Base-by-base conservation (phyloP, 495 filamentous ascomycete species). In the Daldinia bambusicola region DNA sequence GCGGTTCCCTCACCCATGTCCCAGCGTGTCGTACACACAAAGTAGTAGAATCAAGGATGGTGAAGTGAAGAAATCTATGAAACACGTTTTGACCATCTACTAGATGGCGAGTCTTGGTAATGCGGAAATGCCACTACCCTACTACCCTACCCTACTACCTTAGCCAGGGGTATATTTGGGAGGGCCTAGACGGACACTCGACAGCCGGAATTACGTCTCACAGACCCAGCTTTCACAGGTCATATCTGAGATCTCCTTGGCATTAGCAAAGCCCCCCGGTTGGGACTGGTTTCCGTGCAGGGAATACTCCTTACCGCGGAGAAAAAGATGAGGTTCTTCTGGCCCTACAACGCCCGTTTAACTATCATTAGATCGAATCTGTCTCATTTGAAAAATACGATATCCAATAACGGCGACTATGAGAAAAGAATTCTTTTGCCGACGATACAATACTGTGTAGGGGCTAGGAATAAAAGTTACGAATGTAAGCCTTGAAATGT, bases 21-120 rank as follows among this genome's bases (percentile, higher is more conserved):
- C 63, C 10, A 55, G 53, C 26, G 26, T 26, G 26, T 26, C 26
- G 56, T 61, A 70, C 56, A 37, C 76, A 41, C 70, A 16, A n/a
- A n/a, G n/a, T n/a, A n/a, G 16, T 48, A 58, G 34, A 71, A 57
- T 61, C 59, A 69, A 72, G 67, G 63, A 55, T 63, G 30, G 52
- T 16, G 53, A 59, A 14, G 60, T 55, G 61, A 66, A 55, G 55
- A 76, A 74, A 59, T 61, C 61, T 60, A 67, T 80, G 80, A 82
- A 81, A 80, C 80, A 77, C 75, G 76, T 81, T 79, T 81, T 63
- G 78, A 71, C 77, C 66, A 69, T 70, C 36, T 51, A 48, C 65
- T 65, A 58, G 73, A 67, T 61, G 53, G 41, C 59, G 45, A 31
- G 61, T 65, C 61, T 55, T 53, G 50, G 53, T 37, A 56, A 37